Evolutionary conservation across 140 eudicot species (phyloP).

Genomic region (Oenanthe javanica): DNA sequence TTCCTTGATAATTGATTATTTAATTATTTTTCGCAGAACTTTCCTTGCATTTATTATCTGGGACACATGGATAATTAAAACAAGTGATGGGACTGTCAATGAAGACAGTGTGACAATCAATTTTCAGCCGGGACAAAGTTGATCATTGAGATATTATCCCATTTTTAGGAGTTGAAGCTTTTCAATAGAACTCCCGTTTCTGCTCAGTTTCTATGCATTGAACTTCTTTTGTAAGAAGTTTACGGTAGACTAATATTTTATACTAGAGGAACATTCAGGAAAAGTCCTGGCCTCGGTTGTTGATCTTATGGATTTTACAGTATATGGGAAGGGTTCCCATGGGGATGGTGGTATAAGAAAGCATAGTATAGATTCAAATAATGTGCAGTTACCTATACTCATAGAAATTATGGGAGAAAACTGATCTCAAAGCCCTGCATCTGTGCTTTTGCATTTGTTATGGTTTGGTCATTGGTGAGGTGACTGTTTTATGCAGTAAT

Average conservation of each 20-base stretch:
- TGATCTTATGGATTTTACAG: background rate
- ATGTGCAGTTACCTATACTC: background rate
- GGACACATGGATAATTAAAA: background rate
- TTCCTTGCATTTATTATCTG: background rate
- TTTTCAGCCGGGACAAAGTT: background rate
- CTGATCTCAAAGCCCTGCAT: background rate
- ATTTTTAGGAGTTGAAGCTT: background rate
- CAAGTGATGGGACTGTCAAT: background rate
- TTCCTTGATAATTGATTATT: background rate
- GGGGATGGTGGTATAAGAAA: background rate
- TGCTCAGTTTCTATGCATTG: background rate
- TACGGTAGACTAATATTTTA: background rate
- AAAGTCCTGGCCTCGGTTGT: background rate
- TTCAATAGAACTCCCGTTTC: background rate
- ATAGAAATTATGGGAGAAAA: background rate
- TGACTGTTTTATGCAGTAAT: background rate
- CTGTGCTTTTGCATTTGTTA: background rate
- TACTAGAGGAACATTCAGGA: constrained; percentile 1
- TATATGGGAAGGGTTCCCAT: background rate
- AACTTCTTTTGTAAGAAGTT: background rate
- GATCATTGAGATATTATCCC: background rate
- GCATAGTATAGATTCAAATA: background rate
- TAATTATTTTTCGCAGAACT: background rate
- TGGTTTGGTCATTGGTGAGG: background rate
- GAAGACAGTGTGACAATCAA: background rate